Evolutionary conservation across 2,329 filamentous ascomycete genomes (phyloP).

Genomic region (Aurifilum marmelostoma): DNA sequence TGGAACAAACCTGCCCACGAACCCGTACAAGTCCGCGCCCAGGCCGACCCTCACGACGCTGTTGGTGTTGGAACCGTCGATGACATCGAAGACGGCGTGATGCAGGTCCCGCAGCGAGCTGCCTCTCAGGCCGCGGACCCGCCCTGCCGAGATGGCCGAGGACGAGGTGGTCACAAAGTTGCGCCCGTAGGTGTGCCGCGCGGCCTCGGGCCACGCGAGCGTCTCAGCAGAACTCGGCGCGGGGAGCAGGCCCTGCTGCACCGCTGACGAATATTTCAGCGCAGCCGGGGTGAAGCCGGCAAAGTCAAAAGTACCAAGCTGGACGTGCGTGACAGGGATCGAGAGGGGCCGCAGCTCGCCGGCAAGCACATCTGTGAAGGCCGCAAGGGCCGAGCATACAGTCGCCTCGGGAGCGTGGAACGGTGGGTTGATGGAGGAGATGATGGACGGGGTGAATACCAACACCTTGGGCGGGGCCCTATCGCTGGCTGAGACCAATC

Average conservation of each 20-base stretch:
- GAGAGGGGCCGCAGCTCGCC: slow-evolving; percentile 76
- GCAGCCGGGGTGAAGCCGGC: slow-evolving; percentile 59
- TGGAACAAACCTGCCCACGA: slow-evolving; percentile 83
- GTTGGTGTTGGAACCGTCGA: slow-evolving; percentile 66
- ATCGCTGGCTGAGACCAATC: slow-evolving; percentile 54
- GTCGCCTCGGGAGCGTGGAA: slow-evolving; percentile 86
- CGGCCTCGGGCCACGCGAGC: slow-evolving; percentile 65
- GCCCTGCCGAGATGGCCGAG: slow-evolving; percentile 59
- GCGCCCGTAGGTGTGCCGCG: slow-evolving; percentile 62
- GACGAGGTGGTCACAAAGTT: slow-evolving; percentile 62
- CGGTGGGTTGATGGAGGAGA: slow-evolving; percentile 76
- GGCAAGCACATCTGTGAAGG: slow-evolving; percentile 79
- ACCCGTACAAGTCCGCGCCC: slow-evolving; percentile 80
- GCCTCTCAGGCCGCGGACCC: slow-evolving; percentile 64
- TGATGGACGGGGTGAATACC: slow-evolving; percentile 78
- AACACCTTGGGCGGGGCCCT: slow-evolving; percentile 69
- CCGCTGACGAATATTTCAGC: slow-evolving; percentile 37
- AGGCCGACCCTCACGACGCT: slow-evolving; percentile 78
- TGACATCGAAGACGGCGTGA: slow-evolving; percentile 86
- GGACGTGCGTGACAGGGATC: slow-evolving; percentile 83
- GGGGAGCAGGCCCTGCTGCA: slow-evolving; percentile 42
- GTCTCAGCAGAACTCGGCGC: slow-evolving; percentile 56
- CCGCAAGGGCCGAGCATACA: slow-evolving; percentile 82
- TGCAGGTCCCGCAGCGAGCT: slow-evolving; percentile 80
- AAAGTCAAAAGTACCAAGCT: slow-evolving; percentile 90